phyloP scores from a whole-genome alignment of 495 filamentous ascomycete genomes.

The Cercophora samala region DNA sequence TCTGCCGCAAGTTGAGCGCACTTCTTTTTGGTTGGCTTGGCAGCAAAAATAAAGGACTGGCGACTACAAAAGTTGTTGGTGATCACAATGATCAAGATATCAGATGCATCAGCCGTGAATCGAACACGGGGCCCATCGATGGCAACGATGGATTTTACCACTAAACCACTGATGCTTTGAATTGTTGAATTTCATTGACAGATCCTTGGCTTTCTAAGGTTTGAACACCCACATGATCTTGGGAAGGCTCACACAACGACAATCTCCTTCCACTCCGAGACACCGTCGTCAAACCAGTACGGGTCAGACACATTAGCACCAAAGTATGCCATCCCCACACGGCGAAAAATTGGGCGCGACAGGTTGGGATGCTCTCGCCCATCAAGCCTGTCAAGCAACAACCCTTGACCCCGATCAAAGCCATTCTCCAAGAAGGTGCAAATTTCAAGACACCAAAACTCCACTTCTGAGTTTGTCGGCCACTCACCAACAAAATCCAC shows the following conservation, averaged over 20 bases:
- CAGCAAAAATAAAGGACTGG: not conserved
- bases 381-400: not conserved
- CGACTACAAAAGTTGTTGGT: not conserved
- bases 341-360: not conserved
- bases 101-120: constrained; percentile 42
- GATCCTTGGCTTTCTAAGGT: not conserved
- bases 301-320: not conserved
- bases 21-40: not conserved
- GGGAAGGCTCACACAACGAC: not conserved
- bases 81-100: not conserved
- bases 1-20: not conserved
- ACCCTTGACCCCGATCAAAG: not conserved
- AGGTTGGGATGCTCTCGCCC: not conserved
- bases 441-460: not conserved
- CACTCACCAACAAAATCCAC: not conserved
- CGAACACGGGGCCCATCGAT: constrained; percentile 54
- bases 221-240: not conserved
- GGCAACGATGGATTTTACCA: constrained; percentile 53
- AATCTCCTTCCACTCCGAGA: not conserved
- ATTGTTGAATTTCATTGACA: not conserved
- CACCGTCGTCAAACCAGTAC: constrained; percentile 1
- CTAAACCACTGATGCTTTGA: constrained; percentile 42
- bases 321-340: not conserved
- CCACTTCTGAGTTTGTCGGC: not conserved
- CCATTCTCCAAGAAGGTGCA: not conserved